Percentiles rank a stretch among this genome's conserved stretches.
These are phyloP conservation scores for Candida sp. DNA, from an alignment of 1,139 yeast species.

Conservation along the genomic window DNA sequence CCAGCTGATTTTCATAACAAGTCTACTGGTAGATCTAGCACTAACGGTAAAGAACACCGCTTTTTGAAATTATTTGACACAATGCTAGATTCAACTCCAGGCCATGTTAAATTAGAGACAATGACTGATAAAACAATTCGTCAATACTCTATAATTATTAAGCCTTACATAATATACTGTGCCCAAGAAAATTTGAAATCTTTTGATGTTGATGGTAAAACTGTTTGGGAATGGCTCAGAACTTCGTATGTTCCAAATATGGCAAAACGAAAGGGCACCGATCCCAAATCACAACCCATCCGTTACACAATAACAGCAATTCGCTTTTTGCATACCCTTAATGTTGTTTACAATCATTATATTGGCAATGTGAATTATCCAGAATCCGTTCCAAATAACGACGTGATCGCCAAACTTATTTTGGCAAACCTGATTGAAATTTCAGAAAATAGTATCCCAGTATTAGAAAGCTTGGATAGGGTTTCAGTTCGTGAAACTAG, in stretches of 20 bases:
- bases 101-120: background rate
- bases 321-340: background rate
- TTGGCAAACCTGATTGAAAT: background rate
- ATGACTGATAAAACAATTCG: background rate
- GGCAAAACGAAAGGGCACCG: background rate
- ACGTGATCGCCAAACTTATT: background rate
- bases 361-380: background rate
- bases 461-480: background rate
- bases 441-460: background rate
- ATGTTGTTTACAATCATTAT: background rate
- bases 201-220: background rate
- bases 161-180: background rate
- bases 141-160: background rate
- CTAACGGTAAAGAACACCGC: background rate
- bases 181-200: background rate
- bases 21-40: background rate
- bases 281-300: background rate
- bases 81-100: background rate
- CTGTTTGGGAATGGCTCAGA: background rate
- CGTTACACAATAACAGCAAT: background rate
- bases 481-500: background rate
- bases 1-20: background rate
- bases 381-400: background rate
- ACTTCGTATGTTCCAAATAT: background rate
- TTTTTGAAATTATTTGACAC: background rate